Conservation (phyloP, 257 asterid species). For the Solanum appendiculatum region DNA sequence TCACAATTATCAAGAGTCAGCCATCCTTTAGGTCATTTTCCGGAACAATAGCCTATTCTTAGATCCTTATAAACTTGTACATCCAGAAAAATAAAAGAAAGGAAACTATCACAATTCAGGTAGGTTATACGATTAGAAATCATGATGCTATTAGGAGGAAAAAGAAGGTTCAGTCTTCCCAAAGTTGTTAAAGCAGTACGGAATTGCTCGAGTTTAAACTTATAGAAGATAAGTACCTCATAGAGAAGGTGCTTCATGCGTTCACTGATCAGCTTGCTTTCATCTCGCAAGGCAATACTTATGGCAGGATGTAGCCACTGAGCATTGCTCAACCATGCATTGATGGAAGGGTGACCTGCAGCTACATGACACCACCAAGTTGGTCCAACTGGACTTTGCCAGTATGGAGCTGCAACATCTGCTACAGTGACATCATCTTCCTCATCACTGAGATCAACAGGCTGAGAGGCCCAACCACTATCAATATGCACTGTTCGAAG, state of each 20-base stretch:
- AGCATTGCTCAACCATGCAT: constrained; percentile 72
- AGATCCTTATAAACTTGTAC: background rate
- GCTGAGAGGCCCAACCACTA: constrained; percentile 53
- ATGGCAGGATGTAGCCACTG: constrained; percentile 96
- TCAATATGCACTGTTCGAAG: constrained; percentile 55
- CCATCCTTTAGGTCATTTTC: background rate
- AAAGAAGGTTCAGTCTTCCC: background rate
- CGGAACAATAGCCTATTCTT: background rate
- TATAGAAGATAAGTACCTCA: constrained; percentile 41
- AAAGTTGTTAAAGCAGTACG: background rate
- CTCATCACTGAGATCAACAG: constrained; percentile 41
- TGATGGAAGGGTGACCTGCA: constrained; percentile 69
- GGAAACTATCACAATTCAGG: background rate
- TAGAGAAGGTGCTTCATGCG: constrained; percentile 87
- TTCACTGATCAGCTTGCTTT: constrained; percentile 83
- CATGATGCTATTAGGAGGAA: background rate
- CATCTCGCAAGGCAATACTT: constrained; percentile 78
- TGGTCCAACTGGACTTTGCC: constrained; percentile 93
- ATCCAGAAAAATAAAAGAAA: background rate
- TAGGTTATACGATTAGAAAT: background rate
- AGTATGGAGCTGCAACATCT: constrained; percentile 84
- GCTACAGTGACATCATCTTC: constrained; percentile 87
- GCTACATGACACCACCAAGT: constrained; percentile 97
- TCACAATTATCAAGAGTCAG: background rate
- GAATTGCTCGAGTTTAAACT: background rate